Conservation (phyloP, 2,329 filamentous ascomycete genomes). For the Thyridium curvatum region DNA sequence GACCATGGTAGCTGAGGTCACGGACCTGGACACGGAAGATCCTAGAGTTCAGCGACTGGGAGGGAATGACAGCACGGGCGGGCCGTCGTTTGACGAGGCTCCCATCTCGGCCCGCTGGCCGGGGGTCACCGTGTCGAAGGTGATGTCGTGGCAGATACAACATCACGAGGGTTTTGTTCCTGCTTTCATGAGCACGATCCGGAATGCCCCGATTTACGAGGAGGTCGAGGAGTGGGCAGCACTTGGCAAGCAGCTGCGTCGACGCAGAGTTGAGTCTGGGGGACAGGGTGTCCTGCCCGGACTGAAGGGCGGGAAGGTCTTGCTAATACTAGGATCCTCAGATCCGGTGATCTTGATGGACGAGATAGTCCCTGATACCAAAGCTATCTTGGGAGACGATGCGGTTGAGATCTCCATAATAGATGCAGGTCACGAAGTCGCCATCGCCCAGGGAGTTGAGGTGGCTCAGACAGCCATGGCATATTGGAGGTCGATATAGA, state of each 20-base stretch:
- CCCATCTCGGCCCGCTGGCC: constrained; percentile 44
- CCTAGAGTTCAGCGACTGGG: constrained; percentile 6
- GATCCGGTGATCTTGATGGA: constrained; percentile 63
- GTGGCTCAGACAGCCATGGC: constrained; percentile 1
- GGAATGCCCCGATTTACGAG: constrained; percentile 61
- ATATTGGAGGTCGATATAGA: background rate
- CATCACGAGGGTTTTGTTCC: constrained; percentile 61
- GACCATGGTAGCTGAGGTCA: constrained; percentile 30
- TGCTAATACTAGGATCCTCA: constrained; percentile 58
- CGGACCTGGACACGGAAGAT: constrained; percentile 15
- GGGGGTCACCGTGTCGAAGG: constrained; percentile 50
- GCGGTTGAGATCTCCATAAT: constrained; percentile 31
- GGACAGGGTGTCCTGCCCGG: constrained; percentile 23
- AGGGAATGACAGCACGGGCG: constrained; percentile 29
- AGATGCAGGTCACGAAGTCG: constrained; percentile 17
- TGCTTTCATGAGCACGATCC: constrained; percentile 66
- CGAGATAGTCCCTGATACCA: constrained; percentile 58
- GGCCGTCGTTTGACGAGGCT: constrained; percentile 35
- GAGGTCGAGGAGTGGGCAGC: constrained; percentile 56
- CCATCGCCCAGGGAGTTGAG: constrained; percentile 2
- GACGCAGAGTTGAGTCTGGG: constrained; percentile 23
- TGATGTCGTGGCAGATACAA: constrained; percentile 64
- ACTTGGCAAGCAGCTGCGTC: constrained; percentile 43
- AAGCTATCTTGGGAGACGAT: constrained; percentile 32
- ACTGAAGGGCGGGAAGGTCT: constrained; percentile 41